Evolutionary conservation across 768 basidiomycete species (phyloP), one percentile per base, ranked within the genome.

Genomic region (Pluteus cervinus): DNA sequence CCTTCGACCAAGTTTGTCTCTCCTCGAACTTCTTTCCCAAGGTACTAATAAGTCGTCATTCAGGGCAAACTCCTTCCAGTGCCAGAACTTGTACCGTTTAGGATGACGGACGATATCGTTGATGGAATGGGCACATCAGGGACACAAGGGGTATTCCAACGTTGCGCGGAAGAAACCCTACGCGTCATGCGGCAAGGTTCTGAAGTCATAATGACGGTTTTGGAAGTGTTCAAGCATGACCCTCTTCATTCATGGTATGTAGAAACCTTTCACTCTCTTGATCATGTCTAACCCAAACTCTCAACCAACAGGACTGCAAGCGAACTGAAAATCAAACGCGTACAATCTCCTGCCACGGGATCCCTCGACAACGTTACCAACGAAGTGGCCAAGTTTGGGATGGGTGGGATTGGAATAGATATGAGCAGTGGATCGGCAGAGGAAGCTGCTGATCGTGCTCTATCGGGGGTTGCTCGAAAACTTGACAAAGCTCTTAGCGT

Each of bases 161-260:
- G 90, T 10, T 97, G 94, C 53, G 82, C 90, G 1, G 92, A 99
- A 60, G 89, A 98, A 58, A 96, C 93, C 0, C 61, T 99, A 5
- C 79, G 92, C 9, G 94, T 99, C 4, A 66, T 98, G 23, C 76
- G 93, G 8, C 81, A 85, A 25, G 76, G 81, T 7, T 87, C 88
- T 0, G 85, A 81, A 23, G 78, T 94, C 30, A 82, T 99, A 52
- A 78, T 92, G 74, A 97, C 93, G 1, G 86, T 99, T 3, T 69
- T 99, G 24, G 93, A 96, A 52, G 94, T 97, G 10, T 96, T 98
- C 76, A 90, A 87, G 57, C 79, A 94, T 52, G 94, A 99, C 57
- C 94, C 96, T 4, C 71, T 99, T 14, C 87, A 97, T 50, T 82
- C 79, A 21, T 98, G 94, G 93, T 90, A 33, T 24, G 76, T 44